These are phyloP conservation scores for Psilocybe cubensis DNA, from an alignment of 768 basidiomycete species.

Conservation along the genomic window DNA sequence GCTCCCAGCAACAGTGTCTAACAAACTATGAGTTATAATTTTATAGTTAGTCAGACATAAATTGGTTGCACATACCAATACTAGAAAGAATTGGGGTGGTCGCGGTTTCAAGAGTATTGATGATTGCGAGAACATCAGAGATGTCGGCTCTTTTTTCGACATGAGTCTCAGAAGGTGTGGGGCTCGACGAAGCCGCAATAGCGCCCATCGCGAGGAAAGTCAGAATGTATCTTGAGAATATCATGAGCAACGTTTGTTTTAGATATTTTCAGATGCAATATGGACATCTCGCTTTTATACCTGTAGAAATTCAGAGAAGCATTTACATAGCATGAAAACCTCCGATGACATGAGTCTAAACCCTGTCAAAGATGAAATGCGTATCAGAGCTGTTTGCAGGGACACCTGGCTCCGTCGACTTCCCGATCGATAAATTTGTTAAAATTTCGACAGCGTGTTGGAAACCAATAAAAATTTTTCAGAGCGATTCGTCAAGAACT, in stretches of 20 bases:
- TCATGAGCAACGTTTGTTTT: neutral
- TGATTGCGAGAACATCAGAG: conserved; percentile 2
- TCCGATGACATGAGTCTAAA: neutral
- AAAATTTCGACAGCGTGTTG: neutral
- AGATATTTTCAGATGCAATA: too few species aligned
- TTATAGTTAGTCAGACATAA: neutral
- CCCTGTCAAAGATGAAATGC: neutral
- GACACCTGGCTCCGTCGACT: too few species aligned
- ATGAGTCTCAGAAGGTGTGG: neutral
- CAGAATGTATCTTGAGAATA: neutral
- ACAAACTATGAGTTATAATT: neutral
- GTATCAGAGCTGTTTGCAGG: neutral
- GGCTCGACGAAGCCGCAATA: neutral
- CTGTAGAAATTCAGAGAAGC: too few species aligned
- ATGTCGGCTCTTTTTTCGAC: neutral
- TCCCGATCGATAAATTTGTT: too few species aligned
- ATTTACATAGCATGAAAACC: neutral
- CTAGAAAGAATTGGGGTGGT: neutral
- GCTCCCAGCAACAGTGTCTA: neutral
- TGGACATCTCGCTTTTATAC: too few species aligned
- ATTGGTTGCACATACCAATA: neutral
- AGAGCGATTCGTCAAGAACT: too few species aligned
- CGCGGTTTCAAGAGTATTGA: neutral
- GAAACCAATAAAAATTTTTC: too few species aligned
- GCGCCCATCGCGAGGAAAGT: neutral